Conservation (phyloP, 805 yeast species). For the Candida berthetii region DNA sequence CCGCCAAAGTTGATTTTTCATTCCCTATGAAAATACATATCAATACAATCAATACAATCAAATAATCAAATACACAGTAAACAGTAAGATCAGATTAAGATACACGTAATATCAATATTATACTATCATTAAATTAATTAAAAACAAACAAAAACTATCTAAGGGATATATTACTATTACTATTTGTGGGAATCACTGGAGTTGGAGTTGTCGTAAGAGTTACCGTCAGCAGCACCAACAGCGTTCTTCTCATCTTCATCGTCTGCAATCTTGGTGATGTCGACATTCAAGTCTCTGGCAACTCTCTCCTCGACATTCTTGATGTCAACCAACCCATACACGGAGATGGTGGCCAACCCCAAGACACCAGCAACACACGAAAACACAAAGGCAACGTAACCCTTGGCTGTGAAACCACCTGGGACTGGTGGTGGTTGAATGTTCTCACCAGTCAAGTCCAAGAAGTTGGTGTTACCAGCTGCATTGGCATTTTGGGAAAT, state of each 20-base stretch:
- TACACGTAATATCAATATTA: too few relatives aligned
- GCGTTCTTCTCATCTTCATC: neutral
- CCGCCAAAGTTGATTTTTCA: too few relatives aligned
- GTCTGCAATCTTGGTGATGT: neutral
- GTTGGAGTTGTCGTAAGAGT: neutral
- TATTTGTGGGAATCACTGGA: neutral
- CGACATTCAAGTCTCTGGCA: conserved; percentile 14
- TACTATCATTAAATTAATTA: neutral
- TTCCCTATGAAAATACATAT: too few relatives aligned
- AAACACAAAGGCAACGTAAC: conserved; percentile 91
- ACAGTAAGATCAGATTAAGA: too few relatives aligned
- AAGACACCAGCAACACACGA: conserved; percentile 80
- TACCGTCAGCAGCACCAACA: neutral
- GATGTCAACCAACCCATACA: conserved; percentile 85
- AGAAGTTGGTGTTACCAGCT: conserved; percentile 69
- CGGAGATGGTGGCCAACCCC: conserved; percentile 70
- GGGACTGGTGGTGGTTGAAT: conserved; percentile 67
- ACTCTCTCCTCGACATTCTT: conserved; percentile 61
- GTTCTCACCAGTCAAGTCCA: conserved; percentile 71
- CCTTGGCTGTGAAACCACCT: conserved; percentile 87
- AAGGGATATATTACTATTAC: neutral
- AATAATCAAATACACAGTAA: too few relatives aligned
- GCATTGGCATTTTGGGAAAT: conserved; percentile 72
- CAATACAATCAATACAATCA: too few relatives aligned
- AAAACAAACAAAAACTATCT: neutral